Conservation (phyloP, 495 filamentous ascomycete species). For the Tirmania nivea region DNA sequence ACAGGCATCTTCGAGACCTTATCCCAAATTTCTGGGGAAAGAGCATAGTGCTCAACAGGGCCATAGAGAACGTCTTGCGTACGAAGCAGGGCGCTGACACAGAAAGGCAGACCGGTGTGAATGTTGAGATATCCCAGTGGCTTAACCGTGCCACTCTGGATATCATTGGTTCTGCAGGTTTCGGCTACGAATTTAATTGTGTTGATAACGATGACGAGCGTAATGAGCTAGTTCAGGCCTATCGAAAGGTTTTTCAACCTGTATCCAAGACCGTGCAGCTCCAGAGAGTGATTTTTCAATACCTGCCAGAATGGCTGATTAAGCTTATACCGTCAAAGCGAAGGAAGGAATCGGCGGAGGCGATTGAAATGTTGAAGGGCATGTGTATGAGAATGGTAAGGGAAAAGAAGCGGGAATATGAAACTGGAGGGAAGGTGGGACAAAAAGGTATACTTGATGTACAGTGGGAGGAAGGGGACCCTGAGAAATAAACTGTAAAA, state of each 20-base stretch:
- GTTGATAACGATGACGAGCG: conserved; percentile 31
- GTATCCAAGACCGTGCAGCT: background rate
- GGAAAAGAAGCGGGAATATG: background rate
- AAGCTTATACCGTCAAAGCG: background rate
- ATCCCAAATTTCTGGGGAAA: conserved; percentile 73
- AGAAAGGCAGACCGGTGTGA: conserved; percentile 21
- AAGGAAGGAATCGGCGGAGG: conserved; percentile 9
- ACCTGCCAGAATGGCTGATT: background rate
- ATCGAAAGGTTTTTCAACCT: conserved; percentile 33
- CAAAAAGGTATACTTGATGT: background rate
- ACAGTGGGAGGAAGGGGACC: background rate
- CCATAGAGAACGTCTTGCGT: conserved; percentile 2
- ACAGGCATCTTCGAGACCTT: conserved; percentile 66
- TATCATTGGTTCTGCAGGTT: conserved; percentile 63
- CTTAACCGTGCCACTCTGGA: conserved; percentile 50
- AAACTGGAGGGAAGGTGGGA: background rate
- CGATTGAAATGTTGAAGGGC: conserved; percentile 1
- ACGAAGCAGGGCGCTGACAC: conserved; percentile 11
- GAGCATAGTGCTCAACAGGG: conserved; percentile 12
- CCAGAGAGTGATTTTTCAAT: background rate
- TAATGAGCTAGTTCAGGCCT: conserved; percentile 37
- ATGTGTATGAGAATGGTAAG: background rate
- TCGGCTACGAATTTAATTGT: conserved; percentile 60
- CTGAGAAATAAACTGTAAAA: background rate
- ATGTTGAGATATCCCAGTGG: conserved; percentile 15